A percentile compares a stretch with the other conserved stretches of the same genome.
Conservation (phyloP, 805 yeast genomes). For the Saturnispora galanensis region DNA sequence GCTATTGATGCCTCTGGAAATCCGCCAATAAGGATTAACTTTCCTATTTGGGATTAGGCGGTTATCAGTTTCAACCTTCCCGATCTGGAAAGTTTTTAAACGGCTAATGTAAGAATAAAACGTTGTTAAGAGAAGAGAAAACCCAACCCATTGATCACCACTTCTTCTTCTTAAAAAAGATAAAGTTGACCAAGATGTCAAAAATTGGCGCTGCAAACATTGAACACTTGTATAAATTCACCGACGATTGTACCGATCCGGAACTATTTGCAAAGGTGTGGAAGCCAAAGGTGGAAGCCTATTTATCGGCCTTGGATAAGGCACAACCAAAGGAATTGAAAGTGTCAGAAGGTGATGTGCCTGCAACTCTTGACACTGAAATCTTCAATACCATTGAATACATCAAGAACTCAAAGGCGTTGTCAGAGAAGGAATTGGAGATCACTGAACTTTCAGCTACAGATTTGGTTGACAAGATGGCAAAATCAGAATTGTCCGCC, state of each 20-base stretch:
- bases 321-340: constrained; percentile 21
- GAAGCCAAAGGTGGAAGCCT: constrained; percentile 38
- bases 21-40: too few relatives aligned
- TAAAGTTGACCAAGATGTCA: background rate
- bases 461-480: constrained; percentile 34
- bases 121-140: too few relatives aligned
- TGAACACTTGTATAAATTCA: constrained; percentile 23
- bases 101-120: too few relatives aligned
- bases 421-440: constrained; percentile 28
- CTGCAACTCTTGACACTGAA: constrained; percentile 26
- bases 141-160: background rate
- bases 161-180: constrained; percentile 1
- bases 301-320: constrained; percentile 24
- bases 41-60: too few relatives aligned
- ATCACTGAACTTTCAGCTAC: constrained; percentile 37
- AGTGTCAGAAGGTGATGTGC: constrained; percentile 26
- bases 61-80: background rate
- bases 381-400: constrained; percentile 30
- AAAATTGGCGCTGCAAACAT: constrained; percentile 19
- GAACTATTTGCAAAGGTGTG: constrained; percentile 32
- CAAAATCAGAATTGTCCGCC: constrained; percentile 37
- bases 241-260: constrained; percentile 27
- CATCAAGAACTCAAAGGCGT: constrained; percentile 25
- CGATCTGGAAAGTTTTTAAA: background rate
- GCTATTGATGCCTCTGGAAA: too few relatives aligned